Percentiles rank a stretch among this genome's conserved stretches.
These are phyloP conservation scores for Chamaenerion angustifolium DNA, from an alignment of 345 rosid species.

Conservation along the genomic window DNA sequence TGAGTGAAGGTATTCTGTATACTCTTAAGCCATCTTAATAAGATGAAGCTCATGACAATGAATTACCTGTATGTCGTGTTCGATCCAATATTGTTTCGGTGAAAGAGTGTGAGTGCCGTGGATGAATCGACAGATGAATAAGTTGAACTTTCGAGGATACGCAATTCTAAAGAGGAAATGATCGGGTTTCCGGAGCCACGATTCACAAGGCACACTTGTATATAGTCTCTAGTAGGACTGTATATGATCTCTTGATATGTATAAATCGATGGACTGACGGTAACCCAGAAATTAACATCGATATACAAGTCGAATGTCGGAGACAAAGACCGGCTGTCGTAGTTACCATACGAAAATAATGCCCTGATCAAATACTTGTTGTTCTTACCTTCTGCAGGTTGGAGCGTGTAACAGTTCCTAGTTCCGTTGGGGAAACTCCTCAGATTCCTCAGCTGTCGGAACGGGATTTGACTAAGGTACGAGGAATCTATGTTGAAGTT, in stretches of 20 bases:
- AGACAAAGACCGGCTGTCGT: constrained; percentile 16
- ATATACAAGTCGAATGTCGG: constrained; percentile 33
- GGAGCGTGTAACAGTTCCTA: constrained; percentile 20
- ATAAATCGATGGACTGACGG: constrained; percentile 7
- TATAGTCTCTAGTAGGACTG: constrained; percentile 5
- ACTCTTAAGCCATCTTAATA: too few relatives aligned
- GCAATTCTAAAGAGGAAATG: constrained; percentile 35
- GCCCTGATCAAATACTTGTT: constrained; percentile 35
- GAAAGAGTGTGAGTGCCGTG: fast-evolving
- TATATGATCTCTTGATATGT: constrained; percentile 20
- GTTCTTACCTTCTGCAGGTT: constrained; percentile 1
- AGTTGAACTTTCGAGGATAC: neutral
- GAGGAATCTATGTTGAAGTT: constrained; percentile 5
- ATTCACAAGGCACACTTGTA: constrained; percentile 36
- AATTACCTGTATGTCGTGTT: neutral
- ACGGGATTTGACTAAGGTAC: neutral
- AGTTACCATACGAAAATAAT: constrained; percentile 37
- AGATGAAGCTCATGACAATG: neutral
- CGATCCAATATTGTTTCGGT: neutral
- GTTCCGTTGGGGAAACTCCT: constrained; percentile 18
- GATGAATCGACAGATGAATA: neutral
- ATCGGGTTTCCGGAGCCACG: constrained; percentile 38
- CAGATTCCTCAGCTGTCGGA: neutral
- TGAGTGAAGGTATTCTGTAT: too few relatives aligned
- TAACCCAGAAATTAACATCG: constrained; percentile 33